Percentiles rank a stretch among this genome's conserved stretches.
These are phyloP conservation scores for Trichoderma reesei DNA, from an alignment of 495 filamentous ascomycete genomes.

Conservation along the genomic window DNA sequence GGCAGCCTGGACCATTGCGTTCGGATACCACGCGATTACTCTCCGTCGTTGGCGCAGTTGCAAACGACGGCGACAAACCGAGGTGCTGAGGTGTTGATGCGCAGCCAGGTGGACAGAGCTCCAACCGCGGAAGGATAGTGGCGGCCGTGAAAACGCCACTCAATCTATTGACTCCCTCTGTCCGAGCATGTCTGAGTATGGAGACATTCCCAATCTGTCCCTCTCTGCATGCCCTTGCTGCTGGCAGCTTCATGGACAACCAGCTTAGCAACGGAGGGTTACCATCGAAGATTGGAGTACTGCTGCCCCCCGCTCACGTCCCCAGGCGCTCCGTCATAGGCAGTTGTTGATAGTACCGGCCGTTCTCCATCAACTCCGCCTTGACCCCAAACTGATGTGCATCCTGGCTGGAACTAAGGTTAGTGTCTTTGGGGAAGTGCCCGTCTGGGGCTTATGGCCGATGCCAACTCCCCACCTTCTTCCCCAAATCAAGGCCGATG, in stretches of 20 bases:
- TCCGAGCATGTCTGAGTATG: not conserved
- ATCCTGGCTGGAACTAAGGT: not conserved
- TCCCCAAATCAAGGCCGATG: not conserved
- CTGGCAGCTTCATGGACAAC: not conserved
- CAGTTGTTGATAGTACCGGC: not conserved
- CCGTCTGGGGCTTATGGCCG: not conserved
- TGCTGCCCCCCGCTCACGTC: not conserved
- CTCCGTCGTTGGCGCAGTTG: no score
- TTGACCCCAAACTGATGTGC: conserved; percentile 1
- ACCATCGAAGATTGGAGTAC: not conserved
- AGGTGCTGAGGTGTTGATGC: not conserved
- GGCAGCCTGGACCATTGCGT: no score
- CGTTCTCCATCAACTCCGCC: not conserved
- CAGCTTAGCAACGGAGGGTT: not conserved
- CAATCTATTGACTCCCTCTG: not conserved
- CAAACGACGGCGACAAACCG: not conserved
- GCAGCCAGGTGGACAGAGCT: not conserved
- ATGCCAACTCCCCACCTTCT: not conserved
- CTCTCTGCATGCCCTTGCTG: not conserved
- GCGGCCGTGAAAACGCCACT: not conserved
- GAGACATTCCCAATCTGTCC: not conserved
- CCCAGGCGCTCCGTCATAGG: not conserved
- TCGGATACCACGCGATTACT: no score
- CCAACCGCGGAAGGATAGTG: not conserved
- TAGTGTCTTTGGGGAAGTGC: not conserved